These are phyloP conservation scores for Bauhinia variegata DNA, from an alignment of 306 rosid species.

Conservation along the genomic window DNA sequence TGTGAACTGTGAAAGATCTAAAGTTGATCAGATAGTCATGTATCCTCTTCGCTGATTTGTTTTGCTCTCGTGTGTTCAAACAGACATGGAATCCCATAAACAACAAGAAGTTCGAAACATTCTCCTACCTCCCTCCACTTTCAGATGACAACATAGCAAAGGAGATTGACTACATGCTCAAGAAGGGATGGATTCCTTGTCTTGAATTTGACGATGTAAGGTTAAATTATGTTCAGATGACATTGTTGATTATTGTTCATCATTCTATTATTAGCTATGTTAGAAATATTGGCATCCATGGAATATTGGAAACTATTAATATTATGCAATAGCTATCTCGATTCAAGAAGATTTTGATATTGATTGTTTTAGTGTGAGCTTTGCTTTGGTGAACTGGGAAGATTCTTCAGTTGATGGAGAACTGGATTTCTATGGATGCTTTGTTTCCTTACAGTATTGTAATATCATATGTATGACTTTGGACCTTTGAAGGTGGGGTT, in stretches of 20 bases:
- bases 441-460: not conserved
- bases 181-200: slow-evolving; percentile 84
- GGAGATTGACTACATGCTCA: slow-evolving; percentile 75
- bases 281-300: too few species aligned
- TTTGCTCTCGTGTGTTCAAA: too few species aligned
- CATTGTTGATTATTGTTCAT: not conserved
- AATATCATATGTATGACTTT: not conserved
- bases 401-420: not conserved
- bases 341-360: too few species aligned
- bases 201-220: slow-evolving; percentile 80
- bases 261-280: not conserved
- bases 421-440: not conserved
- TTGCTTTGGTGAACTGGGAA: not conserved
- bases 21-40: not conserved
- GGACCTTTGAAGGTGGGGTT: slow-evolving; percentile 55
- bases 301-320: slow-evolving; percentile 12
- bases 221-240: not conserved
- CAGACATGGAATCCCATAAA: slow-evolving; percentile 86
- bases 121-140: slow-evolving; percentile 73
- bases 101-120: slow-evolving; percentile 78
- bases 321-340: not conserved
- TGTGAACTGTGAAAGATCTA: not conserved
- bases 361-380: too few species aligned
- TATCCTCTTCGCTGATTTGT: slow-evolving; percentile 13
- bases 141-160: slow-evolving; percentile 72